Evolutionary conservation across 1,284 basidiomycete species (phyloP), one percentile per base, ranked within the genome.

Genomic region (Schizopora paradoxa): DNA sequence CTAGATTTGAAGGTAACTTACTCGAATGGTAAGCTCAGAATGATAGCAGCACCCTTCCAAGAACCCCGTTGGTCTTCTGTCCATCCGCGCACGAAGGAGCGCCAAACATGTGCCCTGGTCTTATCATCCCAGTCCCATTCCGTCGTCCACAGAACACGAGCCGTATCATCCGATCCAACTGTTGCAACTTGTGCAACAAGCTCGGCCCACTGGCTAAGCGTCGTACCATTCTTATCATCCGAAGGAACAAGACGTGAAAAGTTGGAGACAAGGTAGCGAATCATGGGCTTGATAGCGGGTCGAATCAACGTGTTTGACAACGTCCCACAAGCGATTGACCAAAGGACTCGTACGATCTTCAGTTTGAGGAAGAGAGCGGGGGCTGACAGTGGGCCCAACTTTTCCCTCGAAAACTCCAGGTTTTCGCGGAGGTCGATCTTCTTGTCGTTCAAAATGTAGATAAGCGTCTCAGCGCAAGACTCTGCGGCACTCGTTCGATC

Each of bases 11-110:
- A 48, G 48, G 35, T 51, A 6, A 68, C 74, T 59, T 57, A 80
- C 75, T 66, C 62, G 56, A 86, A 86, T 4, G 85, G 85, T 41
- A 77, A 66, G 23, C 68, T 68, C 36, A 87, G 70, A 8, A 86
- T 63, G 14, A 72, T 57, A n/a, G 73, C 61, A 8, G 71, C 72
- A 11, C 70, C 69, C 49, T 80, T 77, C 77, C 76, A 85, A 13
- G 60, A 62, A 1, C 56, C 57, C 23, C 56, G 51, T 5, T 55
- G 55, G 43, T 72, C 65, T 4, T 61, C 62, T 40, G 58, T 62
- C 81, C 82, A 86, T 14, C 45, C 74, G 65, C 18, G 71, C 63
- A 55, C 79, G 78, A 27, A 62, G 63, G 19, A 66, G 61, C 83
- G 81, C 70, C 1, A 66, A 47, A 23, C 66, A n/a, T 69, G 69